Percentiles rank a stretch among this genome's conserved stretches.
These are phyloP conservation scores for Capsella rubella DNA, from an alignment of 441 rosid genomes.

Conservation along the genomic window DNA sequence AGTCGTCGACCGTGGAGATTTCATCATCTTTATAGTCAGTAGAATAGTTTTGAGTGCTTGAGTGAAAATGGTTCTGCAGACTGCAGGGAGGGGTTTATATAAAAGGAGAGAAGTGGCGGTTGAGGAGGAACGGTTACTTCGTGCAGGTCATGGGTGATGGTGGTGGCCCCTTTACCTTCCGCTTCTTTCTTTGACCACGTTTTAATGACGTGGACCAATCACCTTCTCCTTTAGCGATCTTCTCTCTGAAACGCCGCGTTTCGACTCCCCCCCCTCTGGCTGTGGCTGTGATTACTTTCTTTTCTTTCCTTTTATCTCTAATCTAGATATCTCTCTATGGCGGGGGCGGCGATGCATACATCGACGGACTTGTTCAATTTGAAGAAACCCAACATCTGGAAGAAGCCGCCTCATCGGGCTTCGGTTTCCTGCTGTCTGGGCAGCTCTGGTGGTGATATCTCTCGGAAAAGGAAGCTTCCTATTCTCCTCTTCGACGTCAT, in stretches of 20 bases:
- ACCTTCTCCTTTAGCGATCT: slow-evolving; percentile 10
- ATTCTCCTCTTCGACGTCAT: slow-evolving; percentile 84
- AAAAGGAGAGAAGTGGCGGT: slow-evolving; percentile 18
- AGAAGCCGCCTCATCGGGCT: slow-evolving; percentile 1
- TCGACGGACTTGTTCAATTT: background rate
- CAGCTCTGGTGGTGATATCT: background rate
- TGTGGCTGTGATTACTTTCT: background rate
- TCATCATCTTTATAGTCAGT: background rate
- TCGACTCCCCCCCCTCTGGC: background rate
- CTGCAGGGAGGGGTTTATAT: background rate
- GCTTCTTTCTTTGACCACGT: background rate
- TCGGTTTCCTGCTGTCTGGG: background rate
- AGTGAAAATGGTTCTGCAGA: background rate
- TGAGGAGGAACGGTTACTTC: slow-evolving; percentile 15
- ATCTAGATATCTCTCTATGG: too few relatives aligned
- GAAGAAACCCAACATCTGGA: slow-evolving; percentile 13
- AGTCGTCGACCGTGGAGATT: slow-evolving; percentile 21
- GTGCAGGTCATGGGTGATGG: slow-evolving; percentile 1
- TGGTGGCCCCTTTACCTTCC: background rate
- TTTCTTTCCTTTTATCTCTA: too few relatives aligned
- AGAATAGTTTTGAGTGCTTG: background rate
- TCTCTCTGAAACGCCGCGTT: slow-evolving; percentile 31
- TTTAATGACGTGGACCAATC: slow-evolving; percentile 40
- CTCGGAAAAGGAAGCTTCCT: slow-evolving; percentile 63
- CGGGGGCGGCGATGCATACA: slow-evolving; percentile 13